Base-by-base conservation (phyloP, 805 yeast genomes). In the Candida chauliodis region DNA sequence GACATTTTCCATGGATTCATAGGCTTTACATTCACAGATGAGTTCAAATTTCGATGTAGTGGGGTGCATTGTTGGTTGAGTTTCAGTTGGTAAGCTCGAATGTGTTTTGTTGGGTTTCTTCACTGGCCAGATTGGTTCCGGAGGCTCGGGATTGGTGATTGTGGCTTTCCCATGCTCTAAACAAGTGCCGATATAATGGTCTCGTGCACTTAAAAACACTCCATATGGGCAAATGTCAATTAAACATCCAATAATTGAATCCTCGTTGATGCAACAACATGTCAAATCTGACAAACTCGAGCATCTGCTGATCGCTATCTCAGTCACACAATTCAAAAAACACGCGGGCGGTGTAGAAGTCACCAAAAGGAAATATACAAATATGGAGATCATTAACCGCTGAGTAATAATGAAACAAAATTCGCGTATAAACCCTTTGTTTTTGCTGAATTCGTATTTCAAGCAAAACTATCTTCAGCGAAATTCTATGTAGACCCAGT, bases 281-380 rank as follows among this genome's bases (percentile, higher is more conserved):
- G 53, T 50, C 35, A 72, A 42, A 50, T 73, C 74, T 3, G 49
- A 37, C 23, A 61, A 69, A 3, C 38, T 45, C 2, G 37, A 34
- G 3, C 54, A 53, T 45, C 76, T 69, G 14, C 23, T 24, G 44
- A 55, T 51, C 9, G 76, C 45, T 5, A 71, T 51, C 15, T 52
- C 62, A 38, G 59, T 60, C 27, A 69, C 44, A 49, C 79, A 74
- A 25, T 66, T 46, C 14, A 73, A 45, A 44, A 72, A 67, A 46
- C 79, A 74, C 8, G 77, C 76, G 8, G 78, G 79, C 3, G 78
- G 77, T 0, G 76, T 69, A 15, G 73, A 68, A 10, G 26, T 17
- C 5, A 33, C 50, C 33, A 42, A 41, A 45, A 25, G 26, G 9
- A 21, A 16, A 5, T 7, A 8, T 11, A 33, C n/a, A 14, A 27